phyloP scores from a whole-genome alignment of 148 eudicot genomes.

The Tetragonia tetragonoides region DNA sequence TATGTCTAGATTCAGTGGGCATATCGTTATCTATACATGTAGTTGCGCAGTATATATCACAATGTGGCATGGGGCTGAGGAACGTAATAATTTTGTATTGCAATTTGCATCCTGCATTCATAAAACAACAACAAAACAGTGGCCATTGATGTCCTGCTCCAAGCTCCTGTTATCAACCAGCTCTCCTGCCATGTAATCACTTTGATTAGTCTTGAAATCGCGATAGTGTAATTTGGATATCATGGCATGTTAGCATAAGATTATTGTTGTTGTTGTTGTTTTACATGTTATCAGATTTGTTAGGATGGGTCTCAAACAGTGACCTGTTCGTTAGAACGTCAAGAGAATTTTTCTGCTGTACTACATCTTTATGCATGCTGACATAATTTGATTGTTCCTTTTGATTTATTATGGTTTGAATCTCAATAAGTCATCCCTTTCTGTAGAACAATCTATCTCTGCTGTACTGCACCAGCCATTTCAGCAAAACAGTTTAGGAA shows the following conservation, averaged over 20 bases:
- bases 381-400: too few relatives aligned
- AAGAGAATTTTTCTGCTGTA: neutral
- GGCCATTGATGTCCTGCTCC: neutral
- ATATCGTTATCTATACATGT: too few relatives aligned
- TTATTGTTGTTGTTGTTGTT: neutral
- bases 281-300: neutral
- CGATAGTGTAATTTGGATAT: neutral
- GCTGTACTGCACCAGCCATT: neutral
- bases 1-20: neutral
- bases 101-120: neutral
- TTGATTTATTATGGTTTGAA: too few relatives aligned
- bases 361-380: too few relatives aligned
- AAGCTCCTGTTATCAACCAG: neutral
- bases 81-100: neutral
- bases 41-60: neutral
- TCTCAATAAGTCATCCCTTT: too few relatives aligned
- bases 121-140: neutral
- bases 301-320: neutral
- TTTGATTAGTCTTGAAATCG: neutral
- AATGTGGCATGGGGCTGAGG: neutral
- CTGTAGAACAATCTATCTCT: too few relatives aligned
- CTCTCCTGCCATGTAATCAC: neutral
- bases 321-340: neutral
- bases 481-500: conserved; percentile 7
- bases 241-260: neutral